Evolutionary conservation across 176 grass and related monocot genomes (phyloP).

Genomic region (Guadua angustifolia): DNA sequence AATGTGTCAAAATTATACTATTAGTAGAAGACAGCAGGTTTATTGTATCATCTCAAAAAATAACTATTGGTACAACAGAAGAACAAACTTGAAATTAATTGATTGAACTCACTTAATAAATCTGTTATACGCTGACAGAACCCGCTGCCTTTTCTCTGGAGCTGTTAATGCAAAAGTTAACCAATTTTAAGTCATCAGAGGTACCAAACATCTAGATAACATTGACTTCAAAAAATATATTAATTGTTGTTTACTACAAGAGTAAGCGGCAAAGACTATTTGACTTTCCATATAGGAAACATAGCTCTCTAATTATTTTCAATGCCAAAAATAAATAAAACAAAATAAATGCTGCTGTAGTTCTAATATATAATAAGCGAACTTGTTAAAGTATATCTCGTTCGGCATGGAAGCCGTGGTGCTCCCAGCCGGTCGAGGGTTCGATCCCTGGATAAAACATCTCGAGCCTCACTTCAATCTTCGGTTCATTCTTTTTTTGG

Average conservation of each 20-base stretch:
- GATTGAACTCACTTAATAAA: constrained; percentile 75
- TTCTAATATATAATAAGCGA: background rate
- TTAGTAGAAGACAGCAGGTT: background rate
- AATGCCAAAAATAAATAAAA: background rate
- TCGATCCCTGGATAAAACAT: no score
- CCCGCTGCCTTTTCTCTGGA: constrained; percentile 67
- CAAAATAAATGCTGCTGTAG: background rate
- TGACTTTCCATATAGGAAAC: background rate
- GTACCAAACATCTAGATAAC: no score
- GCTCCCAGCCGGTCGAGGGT: no score
- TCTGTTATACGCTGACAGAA: constrained; percentile 82
- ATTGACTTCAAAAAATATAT: no score
- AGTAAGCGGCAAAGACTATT: background rate
- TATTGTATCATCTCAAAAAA: background rate
- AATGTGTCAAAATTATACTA: background rate
- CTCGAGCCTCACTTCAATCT: no score
- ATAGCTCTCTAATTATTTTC: background rate
- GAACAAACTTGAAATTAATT: background rate
- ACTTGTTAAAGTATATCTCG: background rate
- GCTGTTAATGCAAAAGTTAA: constrained; percentile 32
- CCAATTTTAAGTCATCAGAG: background rate
- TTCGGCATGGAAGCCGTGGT: no score
- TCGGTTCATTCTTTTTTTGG: no score
- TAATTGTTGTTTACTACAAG: constrained; percentile 8
- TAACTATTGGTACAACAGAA: background rate